A percentile compares a stretch with the other conserved stretches of the same genome.
Evolutionary conservation across 768 basidiomycete species (phyloP).

Genomic region (Tylopilus plumbeoviolaceoides): DNA sequence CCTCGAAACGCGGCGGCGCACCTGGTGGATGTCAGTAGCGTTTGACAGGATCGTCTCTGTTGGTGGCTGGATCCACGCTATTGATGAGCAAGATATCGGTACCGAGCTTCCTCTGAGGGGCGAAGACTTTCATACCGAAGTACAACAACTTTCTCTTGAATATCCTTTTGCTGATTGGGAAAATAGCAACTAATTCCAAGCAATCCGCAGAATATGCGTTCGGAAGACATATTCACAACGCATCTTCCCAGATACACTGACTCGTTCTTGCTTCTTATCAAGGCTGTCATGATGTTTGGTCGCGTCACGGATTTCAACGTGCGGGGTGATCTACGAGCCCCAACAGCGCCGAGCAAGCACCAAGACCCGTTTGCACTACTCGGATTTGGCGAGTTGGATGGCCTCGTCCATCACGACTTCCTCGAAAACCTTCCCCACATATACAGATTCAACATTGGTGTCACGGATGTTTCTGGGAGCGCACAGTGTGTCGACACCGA

Average conservation of each 20-base stretch:
- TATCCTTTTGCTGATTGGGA: conserved; percentile 11
- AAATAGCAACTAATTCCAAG: conserved; percentile 54
- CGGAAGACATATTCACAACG: conserved; percentile 59
- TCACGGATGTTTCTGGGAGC: conserved; percentile 54
- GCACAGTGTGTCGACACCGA: conserved; percentile 68
- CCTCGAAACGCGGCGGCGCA: conserved; percentile 71
- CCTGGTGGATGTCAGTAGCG: conserved; percentile 90
- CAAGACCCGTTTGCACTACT: conserved; percentile 67
- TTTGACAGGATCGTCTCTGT: conserved; percentile 81
- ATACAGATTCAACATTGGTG: conserved; percentile 60
- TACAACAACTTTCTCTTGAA: conserved; percentile 28
- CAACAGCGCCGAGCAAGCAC: conserved; percentile 62
- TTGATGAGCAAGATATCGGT: conserved; percentile 80
- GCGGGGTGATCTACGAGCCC: conserved; percentile 63
- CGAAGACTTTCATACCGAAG: conserved; percentile 74
- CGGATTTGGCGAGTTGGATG: conserved; percentile 69
- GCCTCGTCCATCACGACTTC: conserved; percentile 63
- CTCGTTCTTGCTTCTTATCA: conserved; percentile 76
- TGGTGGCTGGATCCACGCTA: conserved; percentile 82
- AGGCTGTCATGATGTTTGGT: conserved; percentile 81
- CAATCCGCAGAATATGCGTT: conserved; percentile 72
- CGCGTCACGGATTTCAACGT: conserved; percentile 83
- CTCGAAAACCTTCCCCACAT: conserved; percentile 65
- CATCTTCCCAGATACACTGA: conserved; percentile 80
- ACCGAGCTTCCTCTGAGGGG: conserved; percentile 77